phyloP scores from a whole-genome alignment of 768 basidiomycete genomes.

The Tylopilus rubrobrunneus region DNA sequence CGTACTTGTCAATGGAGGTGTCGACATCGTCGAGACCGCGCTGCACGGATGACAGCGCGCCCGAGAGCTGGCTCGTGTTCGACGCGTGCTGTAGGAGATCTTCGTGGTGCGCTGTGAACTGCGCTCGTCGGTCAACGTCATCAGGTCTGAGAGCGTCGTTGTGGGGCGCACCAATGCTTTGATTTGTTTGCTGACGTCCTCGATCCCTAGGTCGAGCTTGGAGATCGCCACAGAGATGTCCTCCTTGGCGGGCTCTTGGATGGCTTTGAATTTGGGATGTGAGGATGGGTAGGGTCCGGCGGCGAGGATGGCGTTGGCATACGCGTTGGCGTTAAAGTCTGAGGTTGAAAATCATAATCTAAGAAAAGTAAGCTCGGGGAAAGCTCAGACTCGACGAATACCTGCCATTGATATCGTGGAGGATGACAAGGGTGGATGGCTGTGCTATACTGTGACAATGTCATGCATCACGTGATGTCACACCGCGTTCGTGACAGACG shows the following conservation, averaged over 20 bases:
- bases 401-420: no score
- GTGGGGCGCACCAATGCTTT: conserved; percentile 63
- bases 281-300: conserved; percentile 66
- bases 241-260: conserved; percentile 63
- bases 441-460: conserved; percentile 15
- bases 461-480: conserved; percentile 25
- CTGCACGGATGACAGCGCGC: conserved; percentile 63
- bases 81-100: conserved; percentile 80
- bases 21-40: conserved; percentile 73
- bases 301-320: conserved; percentile 86
- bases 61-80: conserved; percentile 64
- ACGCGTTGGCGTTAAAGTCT: conserved; percentile 83
- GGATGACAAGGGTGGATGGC: conserved; percentile 15
- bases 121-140: background rate
- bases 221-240: conserved; percentile 89
- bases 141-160: background rate
- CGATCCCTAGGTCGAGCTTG: conserved; percentile 82
- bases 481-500: conserved; percentile 27
- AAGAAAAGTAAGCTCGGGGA: background rate
- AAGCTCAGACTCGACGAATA: conserved; percentile 3
- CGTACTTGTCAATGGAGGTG: conserved; percentile 71
- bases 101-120: conserved; percentile 85
- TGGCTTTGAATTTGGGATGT: conserved; percentile 16
- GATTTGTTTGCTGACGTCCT: conserved; percentile 90
- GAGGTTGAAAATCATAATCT: conserved; percentile 75